phyloP scores from a whole-genome alignment of 1,284 basidiomycete species.

The Neotropicomus parvogracilis region DNA sequence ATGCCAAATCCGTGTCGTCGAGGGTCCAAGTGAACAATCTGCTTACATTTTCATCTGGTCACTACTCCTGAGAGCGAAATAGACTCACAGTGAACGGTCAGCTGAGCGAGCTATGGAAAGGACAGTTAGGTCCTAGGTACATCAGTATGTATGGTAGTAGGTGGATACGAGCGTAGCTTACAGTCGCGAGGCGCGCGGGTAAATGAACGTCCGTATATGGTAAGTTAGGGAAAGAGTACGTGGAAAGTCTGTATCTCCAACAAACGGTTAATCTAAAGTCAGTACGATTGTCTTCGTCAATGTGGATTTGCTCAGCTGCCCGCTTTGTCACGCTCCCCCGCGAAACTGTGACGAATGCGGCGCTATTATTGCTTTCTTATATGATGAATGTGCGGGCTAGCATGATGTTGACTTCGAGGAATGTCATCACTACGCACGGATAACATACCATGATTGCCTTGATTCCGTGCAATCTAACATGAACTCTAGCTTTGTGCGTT shows the following conservation, averaged over 20 bases:
- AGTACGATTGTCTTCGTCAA: not conserved
- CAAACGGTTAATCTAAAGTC: too few relatives aligned
- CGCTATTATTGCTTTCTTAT: not conserved
- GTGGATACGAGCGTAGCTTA: too few relatives aligned
- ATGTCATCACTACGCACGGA: not conserved
- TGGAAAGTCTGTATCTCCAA: too few relatives aligned
- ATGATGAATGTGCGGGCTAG: not conserved
- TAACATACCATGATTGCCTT: not conserved
- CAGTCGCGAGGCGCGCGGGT: too few relatives aligned
- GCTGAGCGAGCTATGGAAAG: too few relatives aligned
- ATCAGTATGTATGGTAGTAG: too few relatives aligned
- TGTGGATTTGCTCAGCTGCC: not conserved
- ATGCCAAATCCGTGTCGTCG: not conserved
- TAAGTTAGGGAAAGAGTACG: too few relatives aligned
- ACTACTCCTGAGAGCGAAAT: not conserved
- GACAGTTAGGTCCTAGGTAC: too few relatives aligned
- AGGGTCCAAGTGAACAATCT: not conserved
- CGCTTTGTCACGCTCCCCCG: not conserved
- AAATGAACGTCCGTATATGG: too few relatives aligned
- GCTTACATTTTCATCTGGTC: not conserved
- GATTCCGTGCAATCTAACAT: too few relatives aligned
- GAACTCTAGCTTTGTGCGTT: not conserved
- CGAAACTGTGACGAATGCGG: not conserved
- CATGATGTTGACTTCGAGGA: not conserved
- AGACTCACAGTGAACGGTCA: not conserved